phyloP scores from a whole-genome alignment of 306 rosid genomes.

The Corylus avellana region DNA sequence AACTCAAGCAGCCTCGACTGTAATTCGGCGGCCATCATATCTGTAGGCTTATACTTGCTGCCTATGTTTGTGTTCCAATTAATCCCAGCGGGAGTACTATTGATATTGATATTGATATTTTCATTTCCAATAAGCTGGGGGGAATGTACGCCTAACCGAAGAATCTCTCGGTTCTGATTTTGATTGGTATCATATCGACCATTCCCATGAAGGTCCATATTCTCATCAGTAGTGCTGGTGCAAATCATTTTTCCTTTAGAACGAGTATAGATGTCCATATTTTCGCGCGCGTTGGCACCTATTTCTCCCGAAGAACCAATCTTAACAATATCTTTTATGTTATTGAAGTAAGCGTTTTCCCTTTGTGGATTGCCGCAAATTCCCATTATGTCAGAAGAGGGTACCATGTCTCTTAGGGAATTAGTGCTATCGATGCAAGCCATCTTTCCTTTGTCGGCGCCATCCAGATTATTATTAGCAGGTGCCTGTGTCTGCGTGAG shows the following conservation, averaged over 20 bases:
- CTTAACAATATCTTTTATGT: neutral
- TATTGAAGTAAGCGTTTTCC: neutral
- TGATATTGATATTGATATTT: neutral
- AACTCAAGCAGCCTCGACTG: constrained; percentile 18
- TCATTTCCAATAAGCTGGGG: constrained; percentile 10
- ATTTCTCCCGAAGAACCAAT: neutral
- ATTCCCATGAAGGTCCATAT: neutral
- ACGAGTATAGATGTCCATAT: neutral
- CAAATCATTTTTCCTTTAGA: neutral
- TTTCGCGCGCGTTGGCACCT: neutral
- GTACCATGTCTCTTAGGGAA: neutral
- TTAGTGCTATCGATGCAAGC: neutral
- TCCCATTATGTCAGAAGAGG: constrained; percentile 3
- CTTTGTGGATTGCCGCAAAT: neutral
- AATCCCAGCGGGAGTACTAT: neutral
- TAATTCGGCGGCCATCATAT: constrained; percentile 20
- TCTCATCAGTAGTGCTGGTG: neutral
- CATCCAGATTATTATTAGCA: neutral
- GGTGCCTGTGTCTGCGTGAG: neutral
- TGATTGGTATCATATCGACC: neutral
- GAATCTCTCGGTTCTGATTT: neutral
- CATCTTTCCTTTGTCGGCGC: constrained; percentile 15
- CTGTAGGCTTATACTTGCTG: constrained; percentile 19
- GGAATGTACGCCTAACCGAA: constrained; percentile 24
- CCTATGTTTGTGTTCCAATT: neutral